A percentile compares a stretch with the other conserved stretches of the same genome.
Conservation (phyloP, 148 eudicot genomes). For the Rhododendron griersonianum region DNA sequence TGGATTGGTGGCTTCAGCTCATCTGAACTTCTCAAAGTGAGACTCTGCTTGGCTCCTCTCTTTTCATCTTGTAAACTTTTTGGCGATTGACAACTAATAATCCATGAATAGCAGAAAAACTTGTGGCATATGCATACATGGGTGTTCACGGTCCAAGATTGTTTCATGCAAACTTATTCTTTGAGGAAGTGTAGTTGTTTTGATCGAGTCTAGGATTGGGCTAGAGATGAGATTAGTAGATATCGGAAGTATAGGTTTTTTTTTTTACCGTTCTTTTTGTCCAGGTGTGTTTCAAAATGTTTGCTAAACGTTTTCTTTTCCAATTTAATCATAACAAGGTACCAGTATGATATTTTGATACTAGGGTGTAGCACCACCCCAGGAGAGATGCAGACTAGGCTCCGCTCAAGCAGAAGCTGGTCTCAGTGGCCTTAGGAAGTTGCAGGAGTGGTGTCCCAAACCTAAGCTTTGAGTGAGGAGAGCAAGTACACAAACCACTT, state of each 20-base stretch:
- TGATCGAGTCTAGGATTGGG: background rate
- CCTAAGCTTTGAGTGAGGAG: background rate
- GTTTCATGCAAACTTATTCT: background rate
- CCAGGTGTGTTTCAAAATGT: background rate
- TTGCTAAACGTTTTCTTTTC: background rate
- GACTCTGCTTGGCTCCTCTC: background rate
- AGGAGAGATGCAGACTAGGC: background rate
- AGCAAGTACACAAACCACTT: background rate
- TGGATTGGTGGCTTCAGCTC: constrained; percentile 98
- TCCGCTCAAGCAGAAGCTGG: background rate
- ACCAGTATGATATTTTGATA: background rate
- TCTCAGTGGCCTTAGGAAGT: background rate
- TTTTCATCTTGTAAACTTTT: background rate
- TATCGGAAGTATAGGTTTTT: background rate
- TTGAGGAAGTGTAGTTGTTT: background rate
- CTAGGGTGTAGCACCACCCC: background rate
- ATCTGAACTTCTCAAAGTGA: constrained; percentile 85
- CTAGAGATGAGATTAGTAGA: background rate
- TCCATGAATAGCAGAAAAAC: background rate
- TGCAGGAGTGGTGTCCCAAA: background rate
- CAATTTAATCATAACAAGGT: background rate
- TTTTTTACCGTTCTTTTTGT: background rate
- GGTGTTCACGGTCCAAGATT: background rate
- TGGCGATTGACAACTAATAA: background rate
- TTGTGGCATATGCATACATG: background rate